These are phyloP conservation scores for Ilyonectria mors-panacis DNA, from an alignment of 2,329 filamentous ascomycete species.

Conservation along the genomic window DNA sequence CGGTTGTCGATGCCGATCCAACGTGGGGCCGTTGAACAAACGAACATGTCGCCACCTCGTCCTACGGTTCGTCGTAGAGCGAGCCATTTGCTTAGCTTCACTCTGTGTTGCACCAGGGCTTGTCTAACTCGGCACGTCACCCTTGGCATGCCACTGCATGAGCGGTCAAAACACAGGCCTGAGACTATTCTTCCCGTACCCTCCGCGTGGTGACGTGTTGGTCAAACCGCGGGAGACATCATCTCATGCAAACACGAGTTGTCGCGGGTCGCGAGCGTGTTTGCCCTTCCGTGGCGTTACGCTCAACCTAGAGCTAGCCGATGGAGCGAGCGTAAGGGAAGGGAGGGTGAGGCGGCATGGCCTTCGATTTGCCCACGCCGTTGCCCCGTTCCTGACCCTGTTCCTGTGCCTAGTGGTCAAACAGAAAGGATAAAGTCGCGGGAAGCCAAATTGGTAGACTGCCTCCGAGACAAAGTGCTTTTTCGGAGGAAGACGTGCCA, in stretches of 20 bases:
- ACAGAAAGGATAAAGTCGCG: not conserved
- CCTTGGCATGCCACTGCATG: conserved; percentile 6
- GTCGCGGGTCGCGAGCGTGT: not conserved
- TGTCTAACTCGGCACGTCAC: not conserved
- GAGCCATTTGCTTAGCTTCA: not conserved
- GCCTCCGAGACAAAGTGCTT: not conserved
- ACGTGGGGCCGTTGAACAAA: not conserved
- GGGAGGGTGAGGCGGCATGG: not conserved
- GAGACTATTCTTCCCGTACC: not conserved
- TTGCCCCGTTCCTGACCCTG: not conserved
- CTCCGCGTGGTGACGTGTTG: not conserved
- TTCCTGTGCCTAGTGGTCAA: not conserved
- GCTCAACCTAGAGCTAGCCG: not conserved
- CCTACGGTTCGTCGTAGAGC: not conserved
- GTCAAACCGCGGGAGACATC: not conserved
- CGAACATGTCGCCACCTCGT: not conserved
- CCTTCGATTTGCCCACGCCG: not conserved
- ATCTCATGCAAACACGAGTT: not conserved
- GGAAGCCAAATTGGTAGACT: not conserved
- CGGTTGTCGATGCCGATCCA: conserved; percentile 13
- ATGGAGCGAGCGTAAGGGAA: not conserved
- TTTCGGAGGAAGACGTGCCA: not conserved
- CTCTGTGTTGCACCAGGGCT: not conserved
- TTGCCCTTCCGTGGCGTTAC: not conserved
- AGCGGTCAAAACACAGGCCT: conserved; percentile 4